A percentile compares a stretch with the other conserved stretches of the same genome.
phyloP scores from a whole-genome alignment of 441 rosid genomes.

The Populus hybrid region DNA sequence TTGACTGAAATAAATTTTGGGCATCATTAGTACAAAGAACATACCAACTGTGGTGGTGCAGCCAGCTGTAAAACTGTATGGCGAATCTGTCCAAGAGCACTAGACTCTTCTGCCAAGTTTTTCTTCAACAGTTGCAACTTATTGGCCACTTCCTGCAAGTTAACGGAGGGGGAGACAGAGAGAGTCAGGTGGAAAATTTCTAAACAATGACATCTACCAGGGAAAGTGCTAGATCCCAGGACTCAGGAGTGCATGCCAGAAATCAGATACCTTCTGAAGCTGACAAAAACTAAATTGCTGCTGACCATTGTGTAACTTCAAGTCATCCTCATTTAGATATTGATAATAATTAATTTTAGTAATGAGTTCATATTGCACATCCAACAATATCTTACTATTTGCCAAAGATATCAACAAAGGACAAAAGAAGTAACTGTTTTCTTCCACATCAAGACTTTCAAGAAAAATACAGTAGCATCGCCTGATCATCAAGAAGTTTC shows the following conservation, averaged over 20 bases:
- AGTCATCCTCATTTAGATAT: not conserved
- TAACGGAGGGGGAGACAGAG: slow-evolving; percentile 8
- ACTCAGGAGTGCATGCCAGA: not conserved
- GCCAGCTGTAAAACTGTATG: slow-evolving; percentile 61
- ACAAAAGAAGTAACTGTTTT: not conserved
- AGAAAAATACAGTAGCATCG: not conserved
- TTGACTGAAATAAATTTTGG: slow-evolving; percentile 3
- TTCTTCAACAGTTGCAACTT: slow-evolving; percentile 61
- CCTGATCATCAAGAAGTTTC: not conserved
- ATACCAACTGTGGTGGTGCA: slow-evolving; percentile 86
- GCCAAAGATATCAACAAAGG: not conserved
- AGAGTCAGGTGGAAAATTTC: slow-evolving; percentile 7
- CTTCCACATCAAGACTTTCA: not conserved
- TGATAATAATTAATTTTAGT: not conserved
- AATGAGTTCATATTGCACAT: not conserved
- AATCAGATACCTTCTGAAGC: not conserved
- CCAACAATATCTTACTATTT: not conserved
- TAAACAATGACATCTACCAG: not conserved
- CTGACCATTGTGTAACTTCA: not conserved
- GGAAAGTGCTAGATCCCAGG: not conserved
- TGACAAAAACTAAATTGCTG: not conserved
- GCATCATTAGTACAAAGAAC: slow-evolving; percentile 15
- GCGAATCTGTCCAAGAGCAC: slow-evolving; percentile 68
- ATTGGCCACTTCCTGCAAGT: slow-evolving; percentile 59
- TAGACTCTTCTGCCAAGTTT: slow-evolving; percentile 58